Evolutionary conservation across 1,139 yeast genomes (phyloP), one percentile per base, ranked within the genome.

Genomic region (Suhomyces wounanorum): DNA sequence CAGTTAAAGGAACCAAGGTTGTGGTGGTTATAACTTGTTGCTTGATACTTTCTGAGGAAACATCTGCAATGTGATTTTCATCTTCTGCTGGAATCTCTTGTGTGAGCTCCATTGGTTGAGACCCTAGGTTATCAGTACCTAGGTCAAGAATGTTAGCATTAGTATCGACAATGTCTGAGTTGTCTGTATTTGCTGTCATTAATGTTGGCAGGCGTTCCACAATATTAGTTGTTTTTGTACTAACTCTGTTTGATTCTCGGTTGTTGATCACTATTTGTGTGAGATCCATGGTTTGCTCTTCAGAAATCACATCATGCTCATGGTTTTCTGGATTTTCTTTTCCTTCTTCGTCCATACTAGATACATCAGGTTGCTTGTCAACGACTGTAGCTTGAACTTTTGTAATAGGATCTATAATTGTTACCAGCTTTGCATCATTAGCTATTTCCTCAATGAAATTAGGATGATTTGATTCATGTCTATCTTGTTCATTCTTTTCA

Each of bases 31-130:
- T 51, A 18, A 51, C 25, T 25, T 50, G 53, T 17, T 45, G 45
- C 11, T 37, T 21, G 23, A 53, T 21, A 26, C 48, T 49, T 9
- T 39, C 51, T 13, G 21, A n/a, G 11, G 47, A 42, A 11, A 25
- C 28, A 33, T 45, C 16, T 13, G 47, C 33, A 46, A n/a, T 17
- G 39, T 14, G 26, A 41, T 39, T 14, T 21, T 26, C 11, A 13
- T 36, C 43, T 16, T 36, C 33, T 9, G 6, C 10, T 9, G 37
- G 16, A 9, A 56, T 60, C 11, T 23, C 11, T 47, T 63, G 67
- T 5, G 68, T 64, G 30, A 61, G 52, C 35, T 61, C 59, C 67
- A 65, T 65, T 11, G 64, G 59, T 40, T 58, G 62, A 1, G 63
- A 60, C 2, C 57, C 57, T 16, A 43, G 40, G 14, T 52, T 39